Evolutionary conservation across 2,329 filamentous ascomycete species (phyloP), one percentile per base, ranked within the genome.

Genomic region (Fusarium lateritium): DNA sequence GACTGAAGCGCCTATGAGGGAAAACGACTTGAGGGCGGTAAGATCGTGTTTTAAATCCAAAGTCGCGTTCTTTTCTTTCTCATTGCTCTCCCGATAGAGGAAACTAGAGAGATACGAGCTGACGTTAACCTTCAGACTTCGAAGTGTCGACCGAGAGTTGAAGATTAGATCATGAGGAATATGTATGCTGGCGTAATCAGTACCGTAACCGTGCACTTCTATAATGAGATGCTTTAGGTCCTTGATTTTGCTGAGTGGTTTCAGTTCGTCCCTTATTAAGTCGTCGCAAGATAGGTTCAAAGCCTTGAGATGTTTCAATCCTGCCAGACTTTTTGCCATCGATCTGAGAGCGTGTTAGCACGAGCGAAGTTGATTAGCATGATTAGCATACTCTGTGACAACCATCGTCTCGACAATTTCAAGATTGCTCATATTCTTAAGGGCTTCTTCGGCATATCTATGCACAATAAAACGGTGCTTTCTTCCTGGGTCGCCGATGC

Each of bases 101-200:
- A 62, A 46, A 11, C 19, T 15, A 7, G 10, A 49, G 10, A 5
- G 5, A 8, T 38, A 38, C 4, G 34, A 44, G 33, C 6, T 19
- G 19, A 22, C 10, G 1, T 15, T n/a, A 17, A 56, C 24, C 3
- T 1, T 3, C 2, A 72, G 40, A 9, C 57, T 70, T 7, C 34
- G 47, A 14, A 72, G 60, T 7, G 69, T 73, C 3, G 63, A 63
- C 2, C 22, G 40, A 1, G 72, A 74, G 33, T 73, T 74, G 6
- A 43, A 19, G 8, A 72, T 33, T 42, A 66, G 10, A 6, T 26
- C 8, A 24, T 38, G 33, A 40, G 21, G 28, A 15, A 13, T 17
- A 21, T 39, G 22, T 0, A n/a, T 24, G 17, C 17, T 19, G n/a
- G n/a, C 33, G 7, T 22, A 17, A 7, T 24, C 19, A 24, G 14